phyloP scores from a whole-genome alignment of 106 monocot species.

The Ottelia alismoides region DNA sequence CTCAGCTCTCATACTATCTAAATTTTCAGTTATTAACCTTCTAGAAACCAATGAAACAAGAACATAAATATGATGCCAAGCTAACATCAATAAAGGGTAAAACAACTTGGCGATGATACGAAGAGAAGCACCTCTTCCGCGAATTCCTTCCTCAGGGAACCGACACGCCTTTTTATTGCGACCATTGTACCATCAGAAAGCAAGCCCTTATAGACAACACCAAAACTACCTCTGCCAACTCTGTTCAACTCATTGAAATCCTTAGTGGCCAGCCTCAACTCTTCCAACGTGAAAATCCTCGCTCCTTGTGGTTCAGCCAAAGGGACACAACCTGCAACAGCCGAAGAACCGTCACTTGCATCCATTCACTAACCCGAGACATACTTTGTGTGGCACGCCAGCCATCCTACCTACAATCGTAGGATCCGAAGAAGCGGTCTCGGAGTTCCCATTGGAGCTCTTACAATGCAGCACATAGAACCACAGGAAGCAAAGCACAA shows the following conservation, averaged over 20 bases:
- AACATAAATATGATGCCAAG: too few relatives aligned
- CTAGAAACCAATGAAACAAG: too few relatives aligned
- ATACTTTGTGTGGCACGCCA: too few relatives aligned
- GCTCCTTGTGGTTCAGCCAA: conserved; percentile 15
- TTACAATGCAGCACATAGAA: conserved; percentile 9
- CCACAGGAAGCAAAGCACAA: conserved; percentile 16
- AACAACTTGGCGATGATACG: too few relatives aligned
- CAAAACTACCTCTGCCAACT: conserved; percentile 56
- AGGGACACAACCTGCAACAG: too few relatives aligned
- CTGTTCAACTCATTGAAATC: conserved; percentile 38
- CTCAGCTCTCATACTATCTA: too few relatives aligned
- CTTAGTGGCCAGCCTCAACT: conserved; percentile 49
- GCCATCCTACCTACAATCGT: conserved; percentile 31
- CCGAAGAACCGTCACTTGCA: too few relatives aligned
- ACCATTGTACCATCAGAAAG: conserved; percentile 60
- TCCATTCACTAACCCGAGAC: too few relatives aligned
- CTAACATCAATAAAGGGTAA: too few relatives aligned
- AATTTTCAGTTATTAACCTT: too few relatives aligned
- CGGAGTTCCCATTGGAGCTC: conserved; percentile 34
- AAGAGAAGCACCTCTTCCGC: conserved; percentile 70
- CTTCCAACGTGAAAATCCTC: conserved; percentile 38
- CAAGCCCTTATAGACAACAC: conserved; percentile 63
- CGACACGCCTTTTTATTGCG: conserved; percentile 48
- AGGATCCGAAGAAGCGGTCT: conserved; percentile 53
- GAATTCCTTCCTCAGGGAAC: conserved; percentile 26